Percentiles rank a stretch among this genome's conserved stretches.
phyloP scores from a whole-genome alignment of 1,284 basidiomycete species.

The Xanthoconium separans region DNA sequence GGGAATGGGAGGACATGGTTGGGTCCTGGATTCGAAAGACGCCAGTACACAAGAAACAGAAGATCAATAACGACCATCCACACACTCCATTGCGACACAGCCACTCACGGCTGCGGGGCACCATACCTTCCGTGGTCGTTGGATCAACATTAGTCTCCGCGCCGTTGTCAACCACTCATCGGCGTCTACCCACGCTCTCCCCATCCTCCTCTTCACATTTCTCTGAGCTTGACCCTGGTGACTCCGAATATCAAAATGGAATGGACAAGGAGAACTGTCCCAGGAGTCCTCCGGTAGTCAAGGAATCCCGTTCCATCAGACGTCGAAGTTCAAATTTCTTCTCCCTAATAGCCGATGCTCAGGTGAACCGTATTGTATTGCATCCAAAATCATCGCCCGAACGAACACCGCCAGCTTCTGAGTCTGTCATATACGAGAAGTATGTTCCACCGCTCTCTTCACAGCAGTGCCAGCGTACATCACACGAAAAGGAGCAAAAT shows the following conservation, averaged over 20 bases:
- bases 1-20: slow-evolving; percentile 48
- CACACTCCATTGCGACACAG: not conserved
- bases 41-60: slow-evolving; percentile 32
- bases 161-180: slow-evolving; percentile 3
- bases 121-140: not conserved
- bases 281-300: slow-evolving; percentile 2
- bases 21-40: slow-evolving; percentile 41
- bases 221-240: slow-evolving; percentile 23
- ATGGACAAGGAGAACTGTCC: slow-evolving; percentile 30
- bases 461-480: slow-evolving; percentile 11
- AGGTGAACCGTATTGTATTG: slow-evolving; percentile 40
- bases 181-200: slow-evolving; percentile 9
- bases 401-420: not conserved
- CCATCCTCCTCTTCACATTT: slow-evolving; percentile 10
- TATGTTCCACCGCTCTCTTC: slow-evolving; percentile 11
- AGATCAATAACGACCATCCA: slow-evolving; percentile 7
- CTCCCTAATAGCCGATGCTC: slow-evolving; percentile 47
- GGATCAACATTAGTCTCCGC: not conserved
- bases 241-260: slow-evolving; percentile 24
- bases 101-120: not conserved
- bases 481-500: slow-evolving; percentile 16
- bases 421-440: slow-evolving; percentile 17
- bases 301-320: slow-evolving; percentile 5
- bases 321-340: slow-evolving; percentile 35
- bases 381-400: slow-evolving; percentile 23